Conservation (phyloP, 495 filamentous ascomycete genomes). For the Clohesyomyces aquaticus region DNA sequence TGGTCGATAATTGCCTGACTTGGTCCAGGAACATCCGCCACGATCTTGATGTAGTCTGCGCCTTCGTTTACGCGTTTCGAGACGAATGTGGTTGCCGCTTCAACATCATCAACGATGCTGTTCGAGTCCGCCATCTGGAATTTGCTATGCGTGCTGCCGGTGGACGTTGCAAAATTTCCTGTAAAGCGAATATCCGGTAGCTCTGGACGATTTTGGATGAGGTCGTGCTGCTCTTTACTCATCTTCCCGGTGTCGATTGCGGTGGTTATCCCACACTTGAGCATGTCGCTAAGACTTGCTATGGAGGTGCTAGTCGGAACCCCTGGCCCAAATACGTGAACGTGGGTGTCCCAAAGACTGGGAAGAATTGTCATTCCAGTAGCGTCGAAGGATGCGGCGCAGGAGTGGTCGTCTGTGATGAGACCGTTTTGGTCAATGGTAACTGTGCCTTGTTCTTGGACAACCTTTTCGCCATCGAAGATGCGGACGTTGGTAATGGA, state of each 20-base stretch:
- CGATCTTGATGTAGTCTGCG: conserved; percentile 61
- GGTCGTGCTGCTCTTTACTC: neutral
- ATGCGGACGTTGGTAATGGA: conserved; percentile 12
- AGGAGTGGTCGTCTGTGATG: neutral
- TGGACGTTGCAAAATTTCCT: conserved; percentile 13
- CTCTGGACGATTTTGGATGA: neutral
- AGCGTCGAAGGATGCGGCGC: neutral
- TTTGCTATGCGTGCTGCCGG: conserved; percentile 18
- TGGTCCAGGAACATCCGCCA: conserved; percentile 50
- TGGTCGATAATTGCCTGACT: conserved; percentile 42
- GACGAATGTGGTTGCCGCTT: conserved; percentile 55
- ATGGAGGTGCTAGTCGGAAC: neutral
- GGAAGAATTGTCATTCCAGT: conserved; percentile 22
- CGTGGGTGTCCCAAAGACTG: conserved; percentile 26
- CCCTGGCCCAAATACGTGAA: conserved; percentile 7
- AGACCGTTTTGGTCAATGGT: conserved; percentile 6
- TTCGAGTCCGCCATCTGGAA: neutral
- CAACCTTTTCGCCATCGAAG: conserved; percentile 13
- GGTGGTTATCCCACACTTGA: conserved; percentile 10
- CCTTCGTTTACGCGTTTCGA: conserved; percentile 55
- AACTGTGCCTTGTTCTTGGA: neutral
- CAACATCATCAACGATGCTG: conserved; percentile 50
- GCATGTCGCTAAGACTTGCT: conserved; percentile 4
- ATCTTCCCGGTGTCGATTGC: conserved; percentile 12
- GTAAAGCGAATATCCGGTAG: conserved; percentile 11